Percentiles rank a stretch among this genome's conserved stretches.
phyloP scores from a whole-genome alignment of 768 basidiomycete genomes.

The Lentinula guzmanii region DNA sequence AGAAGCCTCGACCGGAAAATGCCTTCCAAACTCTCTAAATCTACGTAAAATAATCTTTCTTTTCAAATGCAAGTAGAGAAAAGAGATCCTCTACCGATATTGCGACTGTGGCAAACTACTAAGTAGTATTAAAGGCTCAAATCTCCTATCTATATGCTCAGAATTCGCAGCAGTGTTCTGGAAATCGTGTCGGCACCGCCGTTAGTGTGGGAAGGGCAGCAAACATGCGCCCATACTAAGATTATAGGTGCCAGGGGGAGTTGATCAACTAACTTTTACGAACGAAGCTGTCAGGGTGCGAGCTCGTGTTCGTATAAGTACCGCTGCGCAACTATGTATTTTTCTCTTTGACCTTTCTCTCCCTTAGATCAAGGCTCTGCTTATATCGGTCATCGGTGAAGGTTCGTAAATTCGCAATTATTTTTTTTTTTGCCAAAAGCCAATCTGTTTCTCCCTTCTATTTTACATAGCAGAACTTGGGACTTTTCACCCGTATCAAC shows the following conservation, averaged over 20 bases:
- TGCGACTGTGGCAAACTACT: no score
- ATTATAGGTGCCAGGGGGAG: constrained; percentile 10
- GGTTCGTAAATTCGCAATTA: background rate
- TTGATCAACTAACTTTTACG: constrained; percentile 15
- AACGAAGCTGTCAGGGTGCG: constrained; percentile 45
- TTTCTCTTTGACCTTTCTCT: constrained; percentile 27
- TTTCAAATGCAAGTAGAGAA: no score
- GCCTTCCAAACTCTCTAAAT: background rate
- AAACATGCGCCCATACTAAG: constrained; percentile 9
- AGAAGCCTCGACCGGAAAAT: background rate
- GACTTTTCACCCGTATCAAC: background rate
- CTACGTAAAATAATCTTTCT: no score
- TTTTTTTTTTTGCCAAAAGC: background rate
- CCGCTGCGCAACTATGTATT: constrained; percentile 29
- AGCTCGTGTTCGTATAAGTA: constrained; percentile 49
- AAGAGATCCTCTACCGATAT: no score
- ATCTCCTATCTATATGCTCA: no score
- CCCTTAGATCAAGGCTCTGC: background rate
- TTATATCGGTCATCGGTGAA: background rate
- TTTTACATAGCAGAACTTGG: background rate
- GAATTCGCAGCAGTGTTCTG: background rate
- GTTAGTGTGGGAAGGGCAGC: constrained; percentile 5
- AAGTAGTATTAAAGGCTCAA: no score
- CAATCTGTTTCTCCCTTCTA: background rate
- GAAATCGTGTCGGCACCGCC: background rate